Percentiles rank a stretch among this genome's conserved stretches.
phyloP scores from a whole-genome alignment of 495 filamentous ascomycete species.

The Tetracladium setigerum region DNA sequence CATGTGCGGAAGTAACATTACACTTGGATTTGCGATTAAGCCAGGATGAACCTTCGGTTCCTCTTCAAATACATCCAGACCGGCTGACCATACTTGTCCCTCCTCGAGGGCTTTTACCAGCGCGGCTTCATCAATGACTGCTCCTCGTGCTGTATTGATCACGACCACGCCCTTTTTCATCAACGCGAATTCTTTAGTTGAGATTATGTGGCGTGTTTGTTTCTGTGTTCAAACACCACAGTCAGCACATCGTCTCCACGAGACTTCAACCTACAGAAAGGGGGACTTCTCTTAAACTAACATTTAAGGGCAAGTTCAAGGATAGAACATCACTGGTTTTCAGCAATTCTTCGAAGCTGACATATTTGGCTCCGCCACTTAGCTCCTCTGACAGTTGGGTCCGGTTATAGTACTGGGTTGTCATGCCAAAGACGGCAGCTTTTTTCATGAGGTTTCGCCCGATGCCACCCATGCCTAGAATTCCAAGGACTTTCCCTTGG shows the following conservation, averaged over 20 bases:
- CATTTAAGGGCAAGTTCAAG: conserved; percentile 67
- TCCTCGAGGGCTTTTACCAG: conserved; percentile 62
- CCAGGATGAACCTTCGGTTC: conserved; percentile 68
- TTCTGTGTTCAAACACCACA: conserved; percentile 30
- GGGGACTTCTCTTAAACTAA: conserved; percentile 44
- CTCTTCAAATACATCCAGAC: conserved; percentile 78
- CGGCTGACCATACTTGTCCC: conserved; percentile 58
- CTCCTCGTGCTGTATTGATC: conserved; percentile 77
- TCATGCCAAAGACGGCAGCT: conserved; percentile 48
- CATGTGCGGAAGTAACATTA: conserved; percentile 75
- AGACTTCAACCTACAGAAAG: conserved; percentile 53
- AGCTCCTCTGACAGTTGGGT: conserved; percentile 30
- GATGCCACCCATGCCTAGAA: conserved; percentile 85
- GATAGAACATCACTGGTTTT: conserved; percentile 65
- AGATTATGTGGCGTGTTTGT: conserved; percentile 62
- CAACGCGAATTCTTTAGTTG: conserved; percentile 52
- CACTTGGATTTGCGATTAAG: conserved; percentile 58
- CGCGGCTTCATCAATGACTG: conserved; percentile 69
- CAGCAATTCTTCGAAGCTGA: conserved; percentile 62
- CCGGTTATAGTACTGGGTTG: conserved; percentile 36
- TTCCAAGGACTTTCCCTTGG: conserved; percentile 56
- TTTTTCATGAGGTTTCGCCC: conserved; percentile 67
- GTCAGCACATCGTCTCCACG: conserved; percentile 61
- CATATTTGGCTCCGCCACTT: conserved; percentile 54
- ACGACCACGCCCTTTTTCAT: conserved; percentile 76